phyloP scores from a whole-genome alignment of 305 asterid genomes.

The Fraxinus greggii region DNA sequence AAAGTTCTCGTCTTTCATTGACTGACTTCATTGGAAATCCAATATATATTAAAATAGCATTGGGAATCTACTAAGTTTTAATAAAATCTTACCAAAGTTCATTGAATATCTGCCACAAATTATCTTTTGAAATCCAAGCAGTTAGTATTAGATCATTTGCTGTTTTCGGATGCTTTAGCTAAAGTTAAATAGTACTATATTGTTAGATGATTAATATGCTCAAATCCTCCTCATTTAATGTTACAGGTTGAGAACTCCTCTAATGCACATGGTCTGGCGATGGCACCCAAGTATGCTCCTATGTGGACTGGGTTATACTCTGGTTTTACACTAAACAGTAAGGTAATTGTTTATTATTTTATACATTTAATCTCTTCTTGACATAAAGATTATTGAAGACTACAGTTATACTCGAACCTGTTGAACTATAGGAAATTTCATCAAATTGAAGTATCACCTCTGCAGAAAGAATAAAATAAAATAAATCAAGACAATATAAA shows the following conservation, averaged over 20 bases:
- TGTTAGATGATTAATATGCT: not conserved
- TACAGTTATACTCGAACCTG: not conserved
- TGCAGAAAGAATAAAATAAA: not conserved
- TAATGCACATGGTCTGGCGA: constrained; percentile 39
- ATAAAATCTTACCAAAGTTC: not conserved
- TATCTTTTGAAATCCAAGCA: not conserved
- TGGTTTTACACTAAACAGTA: constrained; percentile 50
- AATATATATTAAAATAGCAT: not conserved
- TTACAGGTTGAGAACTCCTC: constrained; percentile 47
- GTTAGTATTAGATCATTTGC: no score
- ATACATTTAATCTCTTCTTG: not conserved
- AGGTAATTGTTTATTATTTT: constrained; percentile 38
- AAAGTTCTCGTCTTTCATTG: not conserved
- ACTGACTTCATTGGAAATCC: not conserved
- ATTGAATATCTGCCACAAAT: not conserved
- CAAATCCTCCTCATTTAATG: not conserved
- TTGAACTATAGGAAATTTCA: not conserved
- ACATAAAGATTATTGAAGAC: not conserved
- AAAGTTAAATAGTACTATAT: no score
- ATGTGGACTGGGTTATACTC: constrained; percentile 50
- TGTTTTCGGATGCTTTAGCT: no score
- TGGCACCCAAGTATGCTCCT: constrained; percentile 44
- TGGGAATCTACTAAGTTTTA: not conserved
- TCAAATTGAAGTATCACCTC: not conserved
- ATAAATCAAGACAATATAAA: not conserved